These are phyloP conservation scores for Alectoria sarmentosa DNA, from an alignment of 495 filamentous ascomycete species.

Conservation along the genomic window DNA sequence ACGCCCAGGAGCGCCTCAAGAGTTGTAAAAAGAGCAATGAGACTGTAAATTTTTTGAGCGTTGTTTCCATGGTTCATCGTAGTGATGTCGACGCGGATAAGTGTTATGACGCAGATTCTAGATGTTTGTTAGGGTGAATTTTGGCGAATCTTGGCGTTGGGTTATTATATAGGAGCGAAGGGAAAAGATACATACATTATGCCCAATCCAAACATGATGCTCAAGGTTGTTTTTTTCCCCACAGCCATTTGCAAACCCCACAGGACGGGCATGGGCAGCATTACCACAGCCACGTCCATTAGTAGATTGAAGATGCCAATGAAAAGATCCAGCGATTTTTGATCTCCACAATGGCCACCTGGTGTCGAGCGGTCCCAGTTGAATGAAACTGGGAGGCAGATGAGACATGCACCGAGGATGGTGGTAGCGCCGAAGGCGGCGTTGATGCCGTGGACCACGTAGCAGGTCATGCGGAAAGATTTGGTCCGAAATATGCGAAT, in stretches of 20 bases:
- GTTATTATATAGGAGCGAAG: too few species aligned
- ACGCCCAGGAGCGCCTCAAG: constrained; percentile 22
- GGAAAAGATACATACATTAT: constrained; percentile 16
- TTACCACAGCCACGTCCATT: constrained; percentile 35
- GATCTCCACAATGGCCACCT: constrained; percentile 29
- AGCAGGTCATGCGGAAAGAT: constrained; percentile 32
- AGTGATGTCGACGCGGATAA: constrained; percentile 12
- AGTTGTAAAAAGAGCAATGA: constrained; percentile 17
- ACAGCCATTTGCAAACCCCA: constrained; percentile 36
- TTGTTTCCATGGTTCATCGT: constrained; percentile 12
- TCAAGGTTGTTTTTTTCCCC: constrained; percentile 30
- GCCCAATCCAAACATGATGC: constrained; percentile 23
- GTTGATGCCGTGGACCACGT: constrained; percentile 25
- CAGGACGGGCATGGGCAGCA: constrained; percentile 40
- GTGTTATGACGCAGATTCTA: constrained; percentile 22
- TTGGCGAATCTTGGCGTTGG: not conserved
- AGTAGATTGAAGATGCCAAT: constrained; percentile 31
- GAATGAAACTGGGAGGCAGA: constrained; percentile 32
- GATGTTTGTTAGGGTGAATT: not conserved
- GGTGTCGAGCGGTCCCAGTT: constrained; percentile 28
- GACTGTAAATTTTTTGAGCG: constrained; percentile 17
- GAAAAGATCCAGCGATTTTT: constrained; percentile 29
- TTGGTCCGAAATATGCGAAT: constrained; percentile 34
- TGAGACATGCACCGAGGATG: constrained; percentile 31
- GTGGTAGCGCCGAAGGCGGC: constrained; percentile 11